Base-by-base conservation (phyloP, 371 early-diverging fungal genomes). In the Rhizoclosmatium hyalinum region DNA sequence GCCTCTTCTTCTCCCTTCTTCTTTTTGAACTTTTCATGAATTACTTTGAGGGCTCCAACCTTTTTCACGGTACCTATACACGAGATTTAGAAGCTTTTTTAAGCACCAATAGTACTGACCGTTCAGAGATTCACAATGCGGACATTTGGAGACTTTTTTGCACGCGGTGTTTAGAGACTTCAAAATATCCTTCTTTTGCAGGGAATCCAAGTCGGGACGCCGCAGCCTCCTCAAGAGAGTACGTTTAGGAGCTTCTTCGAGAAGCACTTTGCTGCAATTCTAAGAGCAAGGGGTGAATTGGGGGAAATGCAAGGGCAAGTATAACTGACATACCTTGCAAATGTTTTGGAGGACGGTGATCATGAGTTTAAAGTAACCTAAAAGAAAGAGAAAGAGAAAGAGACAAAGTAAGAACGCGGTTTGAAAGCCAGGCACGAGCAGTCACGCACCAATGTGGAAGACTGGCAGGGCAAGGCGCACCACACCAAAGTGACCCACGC, bases 401-500 rank as follows among this genome's bases (percentile, higher is more conserved):
- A 53, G 14, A 53, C n/a, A n/a, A 53, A 53, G 10, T 53, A 32
- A 32, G 53, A 10, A 53, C 53, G 53, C 53, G 24, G 8, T 64
- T 41, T 45, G 32, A 12, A 61, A 12, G 12, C 17, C 17, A 32
- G 17, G 17, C 63, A 62, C 32, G 63, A 12, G 32, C 55, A 12
- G 32, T 64, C 43, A 10, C n/a, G 19, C 14, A 69, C 99, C 99
- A 80, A 96, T 93, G 79, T 99, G 99, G 81, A 98, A 99, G 14
- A 99, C 96, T 2, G 99, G 99, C 53, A 99, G 87, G 42, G 91
- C 91, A 5, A 99, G 89, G 61, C 94, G 92, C 46, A 99, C 89
- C 80, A 96, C 93, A 39, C 99, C 99, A 90, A 94, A 99, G 85
- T 99, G 99, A 45, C 99, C 99, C 57, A 94, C 91, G 85, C 99